Percentiles rank a stretch among this genome's conserved stretches.
These are phyloP conservation scores for Beta lomatogona DNA, from an alignment of 179 eudicot species.

Conservation along the genomic window DNA sequence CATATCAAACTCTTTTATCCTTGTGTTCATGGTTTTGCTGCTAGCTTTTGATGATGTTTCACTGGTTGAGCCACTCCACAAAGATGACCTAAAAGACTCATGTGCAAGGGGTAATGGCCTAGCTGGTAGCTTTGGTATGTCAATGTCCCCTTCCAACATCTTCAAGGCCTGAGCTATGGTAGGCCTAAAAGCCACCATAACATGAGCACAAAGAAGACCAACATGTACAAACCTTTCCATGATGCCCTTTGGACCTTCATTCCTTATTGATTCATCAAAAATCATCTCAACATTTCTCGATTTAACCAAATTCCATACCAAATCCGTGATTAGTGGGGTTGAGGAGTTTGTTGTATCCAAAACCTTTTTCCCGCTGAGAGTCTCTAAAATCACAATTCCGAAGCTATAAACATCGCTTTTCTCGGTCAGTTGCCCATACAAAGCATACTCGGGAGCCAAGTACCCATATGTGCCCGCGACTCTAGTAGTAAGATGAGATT, in stretches of 20 bases:
- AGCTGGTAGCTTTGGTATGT: constrained; percentile 51
- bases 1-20: background rate
- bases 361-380: constrained; percentile 55
- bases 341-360: constrained; percentile 42
- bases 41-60: constrained; percentile 24
- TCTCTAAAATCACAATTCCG: constrained; percentile 61
- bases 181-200: constrained; percentile 71
- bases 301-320: constrained; percentile 60
- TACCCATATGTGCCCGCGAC: constrained; percentile 74
- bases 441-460: constrained; percentile 66
- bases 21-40: background rate
- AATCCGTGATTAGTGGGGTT: constrained; percentile 50
- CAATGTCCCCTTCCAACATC: constrained; percentile 75
- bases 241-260: constrained; percentile 51
- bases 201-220: constrained; percentile 72
- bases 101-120: constrained; percentile 58
- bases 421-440: constrained; percentile 66
- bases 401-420: constrained; percentile 73
- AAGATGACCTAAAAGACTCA: constrained; percentile 46
- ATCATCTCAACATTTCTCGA: constrained; percentile 37
- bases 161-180: constrained; percentile 62
- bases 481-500: constrained; percentile 61
- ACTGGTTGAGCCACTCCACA: constrained; percentile 33
- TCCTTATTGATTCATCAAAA: constrained; percentile 41
- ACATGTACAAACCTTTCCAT: constrained; percentile 66